Conservation (phyloP, 1,284 basidiomycete species). For the Ustilago tritici region DNA sequence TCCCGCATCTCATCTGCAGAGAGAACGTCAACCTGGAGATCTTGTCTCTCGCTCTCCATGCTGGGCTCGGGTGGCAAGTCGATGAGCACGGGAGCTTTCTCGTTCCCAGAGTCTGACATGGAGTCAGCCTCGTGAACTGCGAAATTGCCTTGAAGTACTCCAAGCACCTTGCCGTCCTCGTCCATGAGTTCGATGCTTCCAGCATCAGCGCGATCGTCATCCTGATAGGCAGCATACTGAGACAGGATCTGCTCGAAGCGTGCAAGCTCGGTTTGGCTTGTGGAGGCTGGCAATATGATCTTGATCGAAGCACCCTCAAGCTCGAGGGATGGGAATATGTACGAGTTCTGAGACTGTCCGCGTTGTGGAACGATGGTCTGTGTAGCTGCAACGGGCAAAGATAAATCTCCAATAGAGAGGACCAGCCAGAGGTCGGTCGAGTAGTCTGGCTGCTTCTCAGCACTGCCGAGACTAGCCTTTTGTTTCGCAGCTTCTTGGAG, state of each 20-base stretch:
- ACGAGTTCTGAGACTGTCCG: conserved; percentile 21
- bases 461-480: not conserved
- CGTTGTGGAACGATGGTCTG: conserved; percentile 47
- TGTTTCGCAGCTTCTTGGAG: conserved; percentile 23
- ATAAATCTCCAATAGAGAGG: conserved; percentile 49
- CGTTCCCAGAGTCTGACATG: conserved; percentile 49
- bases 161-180: conserved; percentile 56
- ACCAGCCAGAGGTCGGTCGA: conserved; percentile 57
- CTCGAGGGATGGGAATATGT: conserved; percentile 52
- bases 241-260: conserved; percentile 57
- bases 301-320: conserved; percentile 53
- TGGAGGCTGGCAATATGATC: conserved; percentile 32
- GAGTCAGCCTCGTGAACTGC: conserved; percentile 40
- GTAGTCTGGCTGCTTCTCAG: conserved; percentile 23
- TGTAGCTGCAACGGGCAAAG: conserved; percentile 45
- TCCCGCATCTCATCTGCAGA: conserved; percentile 44
- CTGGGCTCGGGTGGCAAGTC: conserved; percentile 50
- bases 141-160: conserved; percentile 48
- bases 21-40: conserved; percentile 39
- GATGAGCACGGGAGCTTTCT: conserved; percentile 59
- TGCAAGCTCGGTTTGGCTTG: conserved; percentile 13
- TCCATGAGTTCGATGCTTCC: conserved; percentile 59
- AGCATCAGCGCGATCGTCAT: conserved; percentile 40
- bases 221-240: conserved; percentile 56
- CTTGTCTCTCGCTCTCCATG: conserved; percentile 27